A percentile compares a stretch with the other conserved stretches of the same genome.
phyloP scores from a whole-genome alignment of 495 filamentous ascomycete genomes.

The Talaromyces ruber region DNA sequence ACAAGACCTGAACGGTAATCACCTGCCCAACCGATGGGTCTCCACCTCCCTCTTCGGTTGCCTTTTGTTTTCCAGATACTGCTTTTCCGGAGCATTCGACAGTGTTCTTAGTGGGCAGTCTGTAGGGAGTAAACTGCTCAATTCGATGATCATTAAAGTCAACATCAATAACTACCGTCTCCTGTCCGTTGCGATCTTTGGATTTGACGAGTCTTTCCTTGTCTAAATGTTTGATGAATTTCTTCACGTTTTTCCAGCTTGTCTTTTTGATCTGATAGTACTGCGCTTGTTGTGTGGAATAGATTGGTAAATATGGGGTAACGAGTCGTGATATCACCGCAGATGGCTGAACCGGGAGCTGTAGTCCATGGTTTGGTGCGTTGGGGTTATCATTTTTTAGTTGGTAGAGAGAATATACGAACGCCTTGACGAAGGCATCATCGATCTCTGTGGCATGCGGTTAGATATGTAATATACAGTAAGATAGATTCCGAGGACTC shows the following conservation, averaged over 20 bases:
- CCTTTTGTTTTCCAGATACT: conserved; percentile 27
- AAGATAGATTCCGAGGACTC: conserved; percentile 2
- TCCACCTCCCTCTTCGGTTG: conserved; percentile 24
- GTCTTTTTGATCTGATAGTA: conserved; percentile 66
- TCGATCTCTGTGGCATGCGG: conserved; percentile 52
- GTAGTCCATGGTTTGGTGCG: conserved; percentile 41
- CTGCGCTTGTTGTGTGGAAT: conserved; percentile 42
- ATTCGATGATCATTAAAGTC: conserved; percentile 52
- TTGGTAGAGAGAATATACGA: conserved; percentile 54
- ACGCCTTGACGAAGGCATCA: conserved; percentile 57
- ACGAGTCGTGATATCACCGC: conserved; percentile 57
- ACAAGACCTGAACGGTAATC: conserved; percentile 45
- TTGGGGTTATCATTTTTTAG: conserved; percentile 43
- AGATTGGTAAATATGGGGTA: conserved; percentile 59
- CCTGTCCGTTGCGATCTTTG: conserved; percentile 59
- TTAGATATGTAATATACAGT: not conserved
- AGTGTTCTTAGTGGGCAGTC: conserved; percentile 38
- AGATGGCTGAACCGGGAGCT: conserved; percentile 57
- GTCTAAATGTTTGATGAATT: conserved; percentile 65
- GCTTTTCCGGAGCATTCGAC: conserved; percentile 25
- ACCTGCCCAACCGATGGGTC: conserved; percentile 50
- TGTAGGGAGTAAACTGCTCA: conserved; percentile 53
- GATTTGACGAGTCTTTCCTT: conserved; percentile 53
- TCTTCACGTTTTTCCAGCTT: conserved; percentile 65
- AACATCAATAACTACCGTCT: conserved; percentile 58